Evolutionary conservation across 352 stramenopile genomes (phyloP), one percentile per base, ranked within the genome.

Genomic region (Pythium brachiatum): DNA sequence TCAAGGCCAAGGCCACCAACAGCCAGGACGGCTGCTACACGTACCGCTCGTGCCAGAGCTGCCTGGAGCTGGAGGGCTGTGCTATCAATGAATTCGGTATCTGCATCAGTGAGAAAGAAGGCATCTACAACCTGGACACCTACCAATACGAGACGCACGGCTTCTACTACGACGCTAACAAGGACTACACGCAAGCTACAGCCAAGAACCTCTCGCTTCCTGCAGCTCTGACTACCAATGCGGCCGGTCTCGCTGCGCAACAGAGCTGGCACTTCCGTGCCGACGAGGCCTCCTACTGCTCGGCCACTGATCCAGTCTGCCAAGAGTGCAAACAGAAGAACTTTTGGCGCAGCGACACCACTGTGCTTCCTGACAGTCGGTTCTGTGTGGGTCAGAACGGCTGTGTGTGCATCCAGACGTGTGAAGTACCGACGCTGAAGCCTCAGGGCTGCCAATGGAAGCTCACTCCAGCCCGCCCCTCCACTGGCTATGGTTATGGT

Each of bases 41-140:
- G 36, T 68, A 59, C 23, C 61, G 61, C 34, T 68, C 61, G 36
- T 68, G 61, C 47, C 43, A 68, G 53, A 68, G 61, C 61, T 68
- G 61, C 36, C 47, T 68, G 18, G 61, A 62, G 53, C 62, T 29
- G 34, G 21, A 38, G 5, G 54, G 61, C 25, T 68, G 61, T 39
- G 47, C 57, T 36, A 9, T 68, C 61, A 68, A 68, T 21, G 61
- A 68, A 21, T 27, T 58, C 21, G 61, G 61, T 27, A 58, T 68
- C 27, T 68, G 61, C 47, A 47, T 68, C 34, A 68, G 54, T 23
- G 15, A 43, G 15, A 11, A 0, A 1, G 0, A 34, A 5, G 61
- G 61, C 7, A 58, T 68, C 25, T 59, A 43, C 20, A 61, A 62
- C 32, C 54, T 68, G 3, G 20, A 31, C 4, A 52, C 16, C 1